These are phyloP conservation scores for Raffaelea arxii DNA, from an alignment of 2,329 filamentous ascomycete genomes.

Conservation along the genomic window DNA sequence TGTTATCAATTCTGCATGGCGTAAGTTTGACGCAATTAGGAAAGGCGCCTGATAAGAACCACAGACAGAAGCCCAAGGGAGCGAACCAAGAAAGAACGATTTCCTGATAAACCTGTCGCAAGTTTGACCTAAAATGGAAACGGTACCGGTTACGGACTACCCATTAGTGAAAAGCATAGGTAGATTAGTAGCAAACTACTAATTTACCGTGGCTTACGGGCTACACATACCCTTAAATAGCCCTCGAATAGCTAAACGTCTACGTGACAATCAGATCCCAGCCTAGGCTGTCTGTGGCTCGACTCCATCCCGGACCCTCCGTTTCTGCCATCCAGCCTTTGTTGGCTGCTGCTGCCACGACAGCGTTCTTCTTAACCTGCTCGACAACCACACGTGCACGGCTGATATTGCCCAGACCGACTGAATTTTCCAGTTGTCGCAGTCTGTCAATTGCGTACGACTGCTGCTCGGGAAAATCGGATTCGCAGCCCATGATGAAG, in stretches of 20 bases:
- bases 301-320: not conserved
- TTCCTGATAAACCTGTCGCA: not conserved
- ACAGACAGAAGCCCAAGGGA: no score
- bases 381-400: not conserved
- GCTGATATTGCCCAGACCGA: not conserved
- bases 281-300: not conserved
- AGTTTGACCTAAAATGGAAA: not conserved
- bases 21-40: not conserved
- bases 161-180: no score
- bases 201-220: no score
- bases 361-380: not conserved
- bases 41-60: not conserved
- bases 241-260: no score
- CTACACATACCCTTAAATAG: no score
- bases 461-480: not conserved
- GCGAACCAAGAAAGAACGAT: no score
- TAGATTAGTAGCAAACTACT: no score
- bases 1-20: not conserved
- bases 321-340: no score
- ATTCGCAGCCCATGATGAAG: constrained; percentile 2
- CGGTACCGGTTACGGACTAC: no score
- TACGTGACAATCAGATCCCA: constrained; percentile 2
- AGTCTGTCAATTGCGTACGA: not conserved
- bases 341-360: not conserved
- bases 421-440: not conserved